These are phyloP conservation scores for Pseudomonodictys pantanalensis DNA, from an alignment of 495 filamentous ascomycete genomes.

Conservation along the genomic window DNA sequence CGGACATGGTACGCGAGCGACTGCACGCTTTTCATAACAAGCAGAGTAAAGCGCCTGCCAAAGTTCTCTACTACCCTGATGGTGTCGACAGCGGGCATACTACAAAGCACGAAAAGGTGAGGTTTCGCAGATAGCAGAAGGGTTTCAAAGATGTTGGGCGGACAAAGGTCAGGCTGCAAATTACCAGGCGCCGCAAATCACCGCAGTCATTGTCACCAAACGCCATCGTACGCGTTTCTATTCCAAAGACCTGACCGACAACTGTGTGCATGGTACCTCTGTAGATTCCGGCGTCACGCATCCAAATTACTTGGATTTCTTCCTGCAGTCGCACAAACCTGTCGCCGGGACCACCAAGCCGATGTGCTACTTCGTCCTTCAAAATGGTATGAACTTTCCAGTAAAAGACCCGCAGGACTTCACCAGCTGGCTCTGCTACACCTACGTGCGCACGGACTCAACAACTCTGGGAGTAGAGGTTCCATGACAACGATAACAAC, in stretches of 20 bases:
- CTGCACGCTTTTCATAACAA: not conserved
- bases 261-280: slow-evolving; percentile 15
- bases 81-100: slow-evolving; percentile 22
- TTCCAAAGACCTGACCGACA: not conserved
- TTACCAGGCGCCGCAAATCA: slow-evolving; percentile 3
- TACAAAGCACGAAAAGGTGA: slow-evolving; percentile 1
- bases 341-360: slow-evolving; percentile 19
- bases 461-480: no score
- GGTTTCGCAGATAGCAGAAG: slow-evolving; percentile 8
- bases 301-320: slow-evolving; percentile 21
- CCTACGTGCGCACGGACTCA: slow-evolving; percentile 34
- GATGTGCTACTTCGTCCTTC: slow-evolving; percentile 17
- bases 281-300: slow-evolving; percentile 15
- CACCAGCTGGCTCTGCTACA: slow-evolving; percentile 36
- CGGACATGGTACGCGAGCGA: slow-evolving; percentile 5
- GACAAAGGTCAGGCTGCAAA: slow-evolving; percentile 27
- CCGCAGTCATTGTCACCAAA: slow-evolving; percentile 17
- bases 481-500: no score
- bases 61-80: slow-evolving; percentile 22
- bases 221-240: slow-evolving; percentile 53
- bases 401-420: not conserved
- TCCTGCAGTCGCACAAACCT: slow-evolving; percentile 13
- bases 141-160: slow-evolving; percentile 42
- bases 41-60: not conserved
- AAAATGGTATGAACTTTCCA: slow-evolving; percentile 11